Conservation (phyloP, 257 asterid species). For the Salvia hispanica region DNA sequence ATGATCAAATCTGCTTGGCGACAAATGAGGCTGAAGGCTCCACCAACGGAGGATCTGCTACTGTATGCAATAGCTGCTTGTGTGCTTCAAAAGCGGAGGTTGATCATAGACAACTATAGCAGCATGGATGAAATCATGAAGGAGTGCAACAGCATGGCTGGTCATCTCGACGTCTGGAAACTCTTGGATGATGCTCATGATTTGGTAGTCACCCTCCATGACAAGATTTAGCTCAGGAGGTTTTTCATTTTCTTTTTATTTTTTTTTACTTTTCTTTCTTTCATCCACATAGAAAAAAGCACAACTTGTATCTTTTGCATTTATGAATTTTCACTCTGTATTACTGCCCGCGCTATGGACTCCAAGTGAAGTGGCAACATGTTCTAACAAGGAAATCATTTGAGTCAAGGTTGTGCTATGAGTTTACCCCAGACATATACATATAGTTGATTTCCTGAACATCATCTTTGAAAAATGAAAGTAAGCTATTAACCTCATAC, state of each 20-base stretch:
- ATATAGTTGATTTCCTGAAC: no score
- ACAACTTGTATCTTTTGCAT: no score
- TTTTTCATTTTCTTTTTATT: neutral
- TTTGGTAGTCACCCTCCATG: slow-evolving; percentile 76
- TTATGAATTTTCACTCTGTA: neutral
- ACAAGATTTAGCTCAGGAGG: slow-evolving; percentile 53
- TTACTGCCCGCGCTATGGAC: slow-evolving; percentile 48
- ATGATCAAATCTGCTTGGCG: slow-evolving; percentile 69
- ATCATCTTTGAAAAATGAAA: no score
- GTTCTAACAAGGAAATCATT: neutral
- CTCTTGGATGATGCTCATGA: slow-evolving; percentile 87
- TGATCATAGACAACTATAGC: slow-evolving; percentile 77
- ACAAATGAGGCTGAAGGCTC: slow-evolving; percentile 66
- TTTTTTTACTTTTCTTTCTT: neutral
- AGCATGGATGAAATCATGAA: slow-evolving; percentile 88
- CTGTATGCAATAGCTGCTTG: slow-evolving; percentile 88
- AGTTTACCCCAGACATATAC: no score
- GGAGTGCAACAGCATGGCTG: slow-evolving; percentile 90
- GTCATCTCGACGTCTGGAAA: slow-evolving; percentile 81
- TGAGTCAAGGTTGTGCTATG: no score
- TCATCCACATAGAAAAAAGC: no score
- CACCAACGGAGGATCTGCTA: slow-evolving; percentile 81
- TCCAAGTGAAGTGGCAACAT: slow-evolving; percentile 52
- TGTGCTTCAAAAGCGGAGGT: slow-evolving; percentile 74
- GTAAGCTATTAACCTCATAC: no score